Evolutionary conservation across 441 rosid genomes (phyloP).

Genomic region (Pelargonium australe): DNA sequence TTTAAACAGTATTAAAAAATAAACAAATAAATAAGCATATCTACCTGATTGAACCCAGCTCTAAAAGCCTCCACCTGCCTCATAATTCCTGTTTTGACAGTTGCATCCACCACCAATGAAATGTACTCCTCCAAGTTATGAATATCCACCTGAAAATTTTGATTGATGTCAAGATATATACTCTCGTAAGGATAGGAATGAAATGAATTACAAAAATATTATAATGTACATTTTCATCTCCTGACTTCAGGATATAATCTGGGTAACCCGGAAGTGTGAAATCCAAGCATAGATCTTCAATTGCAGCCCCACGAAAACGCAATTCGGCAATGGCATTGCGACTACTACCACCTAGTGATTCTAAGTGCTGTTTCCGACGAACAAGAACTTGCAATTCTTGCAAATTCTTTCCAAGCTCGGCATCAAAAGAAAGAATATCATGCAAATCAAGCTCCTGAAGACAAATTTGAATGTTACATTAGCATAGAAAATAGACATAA

Average conservation of each 20-base stretch:
- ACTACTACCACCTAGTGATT: slow-evolving; percentile 37
- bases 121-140: slow-evolving; percentile 82
- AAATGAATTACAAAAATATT: slow-evolving; percentile 7
- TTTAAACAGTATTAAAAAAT: too few relatives aligned
- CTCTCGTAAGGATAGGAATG: not conserved
- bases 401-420: slow-evolving; percentile 79
- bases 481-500: not conserved
- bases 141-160: slow-evolving; percentile 56
- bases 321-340: slow-evolving; percentile 38
- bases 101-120: slow-evolving; percentile 80
- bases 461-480: not conserved
- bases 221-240: slow-evolving; percentile 65
- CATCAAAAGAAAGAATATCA: slow-evolving; percentile 76
- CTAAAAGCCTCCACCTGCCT: slow-evolving; percentile 91
- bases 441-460: slow-evolving; percentile 96
- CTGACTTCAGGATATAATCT: slow-evolving; percentile 66
- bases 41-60: slow-evolving; percentile 95
- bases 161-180: slow-evolving; percentile 8
- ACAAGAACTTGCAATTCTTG: slow-evolving; percentile 80
- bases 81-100: slow-evolving; percentile 71
- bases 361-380: slow-evolving; percentile 68
- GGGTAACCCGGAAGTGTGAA: slow-evolving; percentile 98
- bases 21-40: not conserved
- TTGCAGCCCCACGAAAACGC: slow-evolving; percentile 50
- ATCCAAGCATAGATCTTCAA: slow-evolving; percentile 88